These are phyloP conservation scores for Amyloporia xantha DNA, from an alignment of 768 basidiomycete species.

Conservation along the genomic window DNA sequence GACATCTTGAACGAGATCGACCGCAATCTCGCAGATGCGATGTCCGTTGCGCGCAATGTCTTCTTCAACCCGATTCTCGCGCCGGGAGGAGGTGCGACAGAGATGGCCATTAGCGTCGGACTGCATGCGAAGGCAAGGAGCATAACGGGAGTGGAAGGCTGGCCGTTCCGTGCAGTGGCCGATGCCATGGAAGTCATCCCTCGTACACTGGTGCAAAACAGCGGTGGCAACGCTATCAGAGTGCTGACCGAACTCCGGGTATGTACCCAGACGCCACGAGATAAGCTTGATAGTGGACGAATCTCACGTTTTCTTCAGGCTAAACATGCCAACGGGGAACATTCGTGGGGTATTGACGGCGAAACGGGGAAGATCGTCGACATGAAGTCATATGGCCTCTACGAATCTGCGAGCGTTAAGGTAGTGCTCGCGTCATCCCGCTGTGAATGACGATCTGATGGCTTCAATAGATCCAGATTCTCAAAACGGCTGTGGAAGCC, in stretches of 20 bases:
- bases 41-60: slow-evolving; percentile 95
- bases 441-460: background rate
- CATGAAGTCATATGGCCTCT: slow-evolving; percentile 91
- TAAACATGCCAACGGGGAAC: slow-evolving; percentile 88
- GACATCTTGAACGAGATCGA: slow-evolving; percentile 98
- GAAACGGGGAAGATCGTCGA: slow-evolving; percentile 94
- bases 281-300: background rate
- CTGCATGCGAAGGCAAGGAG: slow-evolving; percentile 73
- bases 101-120: slow-evolving; percentile 94
- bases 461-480: slow-evolving; percentile 69
- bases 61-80: slow-evolving; percentile 93
- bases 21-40: slow-evolving; percentile 94
- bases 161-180: slow-evolving; percentile 87
- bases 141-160: slow-evolving; percentile 83
- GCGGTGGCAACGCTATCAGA: slow-evolving; percentile 91
- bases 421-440: slow-evolving; percentile 1
- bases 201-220: slow-evolving; percentile 89
- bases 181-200: slow-evolving; percentile 99
- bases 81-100: slow-evolving; percentile 94
- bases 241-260: slow-evolving; percentile 91
- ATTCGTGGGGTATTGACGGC: slow-evolving; percentile 92
- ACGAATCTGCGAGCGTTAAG: slow-evolving; percentile 95
- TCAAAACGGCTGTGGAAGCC: slow-evolving; percentile 97
- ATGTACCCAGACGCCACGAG: no score
- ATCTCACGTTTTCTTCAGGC: slow-evolving; percentile 45